phyloP scores from a whole-genome alignment of 2,329 filamentous ascomycete genomes.

The Sordariomycetes sp. region DNA sequence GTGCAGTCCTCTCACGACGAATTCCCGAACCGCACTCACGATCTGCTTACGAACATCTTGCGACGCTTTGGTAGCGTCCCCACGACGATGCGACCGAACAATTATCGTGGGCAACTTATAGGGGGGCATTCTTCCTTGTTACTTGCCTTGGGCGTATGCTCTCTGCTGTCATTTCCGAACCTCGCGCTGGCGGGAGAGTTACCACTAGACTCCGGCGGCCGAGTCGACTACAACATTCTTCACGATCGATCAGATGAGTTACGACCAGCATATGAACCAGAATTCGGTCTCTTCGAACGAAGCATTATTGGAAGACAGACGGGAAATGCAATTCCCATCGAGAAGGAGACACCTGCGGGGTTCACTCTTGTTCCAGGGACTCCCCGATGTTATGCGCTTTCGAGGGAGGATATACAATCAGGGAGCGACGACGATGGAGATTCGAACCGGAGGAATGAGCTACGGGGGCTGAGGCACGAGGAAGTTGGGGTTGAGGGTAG shows the following conservation, averaged over 20 bases:
- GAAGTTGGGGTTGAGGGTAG: constrained; percentile 1
- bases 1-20: neutral
- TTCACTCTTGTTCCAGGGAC: constrained; percentile 46
- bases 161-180: constrained; percentile 47
- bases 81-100: constrained; percentile 49
- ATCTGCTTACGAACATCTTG: too few species aligned
- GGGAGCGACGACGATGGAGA: constrained; percentile 9
- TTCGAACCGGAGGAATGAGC: constrained; percentile 1
- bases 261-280: constrained; percentile 42
- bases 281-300: constrained; percentile 52
- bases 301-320: constrained; percentile 51
- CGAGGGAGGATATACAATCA: constrained; percentile 18
- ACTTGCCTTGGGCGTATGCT: constrained; percentile 50
- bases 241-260: constrained; percentile 8
- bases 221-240: constrained; percentile 2
- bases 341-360: neutral
- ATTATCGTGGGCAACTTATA: constrained; percentile 63
- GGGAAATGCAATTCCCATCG: neutral
- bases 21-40: too few species aligned
- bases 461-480: too few species aligned
- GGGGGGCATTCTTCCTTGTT: constrained; percentile 55
- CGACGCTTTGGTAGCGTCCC: too few species aligned
- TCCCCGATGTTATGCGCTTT: constrained; percentile 35
- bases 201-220: constrained; percentile 10
- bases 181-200: constrained; percentile 55